Percentiles rank a stretch among this genome's conserved stretches.
phyloP scores from a whole-genome alignment of 2,329 filamentous ascomycete species.

The Bisporella sp. region DNA sequence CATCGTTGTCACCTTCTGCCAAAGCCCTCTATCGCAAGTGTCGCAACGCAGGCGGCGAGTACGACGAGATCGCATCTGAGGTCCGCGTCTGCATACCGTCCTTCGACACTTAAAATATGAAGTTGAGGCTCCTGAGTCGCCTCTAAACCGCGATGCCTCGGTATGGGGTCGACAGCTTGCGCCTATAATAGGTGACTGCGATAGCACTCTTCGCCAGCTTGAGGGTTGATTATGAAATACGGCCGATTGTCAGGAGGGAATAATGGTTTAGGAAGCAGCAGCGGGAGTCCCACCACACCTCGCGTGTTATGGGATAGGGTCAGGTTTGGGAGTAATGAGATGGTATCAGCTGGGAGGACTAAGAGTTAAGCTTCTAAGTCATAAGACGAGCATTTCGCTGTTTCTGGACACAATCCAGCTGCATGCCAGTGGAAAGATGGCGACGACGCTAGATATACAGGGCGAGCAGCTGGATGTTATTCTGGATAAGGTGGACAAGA shows the following conservation, averaged over 20 bases:
- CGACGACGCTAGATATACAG: constrained; percentile 19
- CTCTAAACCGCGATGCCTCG: constrained; percentile 39
- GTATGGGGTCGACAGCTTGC: constrained; percentile 43
- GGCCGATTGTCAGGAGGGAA: constrained; percentile 18
- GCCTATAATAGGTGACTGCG: constrained; percentile 47
- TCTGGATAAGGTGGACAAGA: constrained; percentile 52
- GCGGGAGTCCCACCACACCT: constrained; percentile 6
- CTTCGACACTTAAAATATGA: constrained; percentile 53
- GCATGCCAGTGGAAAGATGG: constrained; percentile 37
- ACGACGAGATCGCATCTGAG: constrained; percentile 41
- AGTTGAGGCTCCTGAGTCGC: constrained; percentile 48
- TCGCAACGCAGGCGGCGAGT: constrained; percentile 39
- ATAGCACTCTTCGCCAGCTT: constrained; percentile 47
- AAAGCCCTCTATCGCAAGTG: constrained; percentile 48
- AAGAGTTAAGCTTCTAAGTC: constrained; percentile 39
- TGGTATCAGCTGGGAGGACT: constrained; percentile 25
- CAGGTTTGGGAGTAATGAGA: constrained; percentile 24
- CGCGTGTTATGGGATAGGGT: constrained; percentile 19
- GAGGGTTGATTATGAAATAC: constrained; percentile 45
- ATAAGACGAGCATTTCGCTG: constrained; percentile 45
- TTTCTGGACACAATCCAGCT: constrained; percentile 53
- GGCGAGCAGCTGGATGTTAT: constrained; percentile 41
- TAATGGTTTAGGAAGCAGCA: constrained; percentile 3
- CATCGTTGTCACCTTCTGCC: constrained; percentile 47
- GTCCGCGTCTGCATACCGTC: constrained; percentile 47